phyloP scores from a whole-genome alignment of 495 filamentous ascomycete genomes.

The Xylaria cubensis region DNA sequence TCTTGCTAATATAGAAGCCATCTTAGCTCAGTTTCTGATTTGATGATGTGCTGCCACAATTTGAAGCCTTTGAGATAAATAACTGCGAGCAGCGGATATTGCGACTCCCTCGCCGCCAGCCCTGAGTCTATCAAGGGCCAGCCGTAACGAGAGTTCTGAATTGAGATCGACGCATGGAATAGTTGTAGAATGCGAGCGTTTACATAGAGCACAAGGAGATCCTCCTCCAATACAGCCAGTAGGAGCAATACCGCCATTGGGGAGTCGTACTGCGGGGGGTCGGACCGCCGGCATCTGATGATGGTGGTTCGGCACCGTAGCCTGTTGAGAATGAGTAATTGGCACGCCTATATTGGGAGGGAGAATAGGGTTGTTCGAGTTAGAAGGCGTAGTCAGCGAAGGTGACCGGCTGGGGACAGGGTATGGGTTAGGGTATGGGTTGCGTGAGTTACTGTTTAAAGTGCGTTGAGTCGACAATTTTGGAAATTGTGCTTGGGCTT shows the following conservation, averaged over 20 bases:
- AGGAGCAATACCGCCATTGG: constrained; percentile 21
- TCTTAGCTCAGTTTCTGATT: not conserved
- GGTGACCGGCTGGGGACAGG: constrained; percentile 1
- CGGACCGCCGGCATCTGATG: not conserved
- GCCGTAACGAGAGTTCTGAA: constrained; percentile 39
- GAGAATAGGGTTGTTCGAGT: not conserved
- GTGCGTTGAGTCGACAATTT: not conserved
- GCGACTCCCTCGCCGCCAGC: not conserved
- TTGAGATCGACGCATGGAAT: constrained; percentile 43
- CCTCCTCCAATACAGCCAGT: constrained; percentile 22
- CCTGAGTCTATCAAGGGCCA: constrained; percentile 40
- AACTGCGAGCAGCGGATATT: constrained; percentile 15
- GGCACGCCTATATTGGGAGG: not conserved
- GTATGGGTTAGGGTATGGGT: not conserved
- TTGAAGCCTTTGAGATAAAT: constrained; percentile 28
- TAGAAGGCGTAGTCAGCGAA: constrained; percentile 6
- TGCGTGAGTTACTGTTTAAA: not conserved
- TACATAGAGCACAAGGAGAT: constrained; percentile 44
- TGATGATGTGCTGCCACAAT: not conserved
- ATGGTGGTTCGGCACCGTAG: not conserved
- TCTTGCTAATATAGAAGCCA: not conserved
- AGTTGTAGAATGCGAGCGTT: constrained; percentile 33
- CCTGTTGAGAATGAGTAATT: not conserved
- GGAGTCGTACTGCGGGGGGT: constrained; percentile 17
- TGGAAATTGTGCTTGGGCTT: not conserved